Percentiles rank a stretch among this genome's conserved stretches.
Evolutionary conservation across 2,329 filamentous ascomycete species (phyloP).

Genomic region (Trichoderma sp.): DNA sequence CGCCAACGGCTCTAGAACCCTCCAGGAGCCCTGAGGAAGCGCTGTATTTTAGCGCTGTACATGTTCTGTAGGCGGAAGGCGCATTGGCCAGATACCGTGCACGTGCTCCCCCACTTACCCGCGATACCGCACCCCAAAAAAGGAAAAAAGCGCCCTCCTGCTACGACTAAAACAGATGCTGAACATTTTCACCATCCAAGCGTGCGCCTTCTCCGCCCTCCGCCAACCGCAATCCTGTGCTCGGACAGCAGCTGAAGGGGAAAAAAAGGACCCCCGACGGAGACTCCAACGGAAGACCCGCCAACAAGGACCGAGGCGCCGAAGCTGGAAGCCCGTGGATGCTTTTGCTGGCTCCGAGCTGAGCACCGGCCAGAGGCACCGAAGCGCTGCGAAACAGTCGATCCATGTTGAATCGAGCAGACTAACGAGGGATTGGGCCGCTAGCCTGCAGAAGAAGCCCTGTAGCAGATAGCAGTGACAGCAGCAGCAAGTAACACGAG

Average conservation of each 20-base stretch:
- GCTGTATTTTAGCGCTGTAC: neutral
- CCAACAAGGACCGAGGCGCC: conserved; percentile 5
- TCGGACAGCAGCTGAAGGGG: neutral
- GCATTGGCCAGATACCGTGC: neutral
- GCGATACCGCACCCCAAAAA: neutral
- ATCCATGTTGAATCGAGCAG: neutral
- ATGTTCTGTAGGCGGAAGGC: conserved; percentile 1
- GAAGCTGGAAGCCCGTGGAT: neutral
- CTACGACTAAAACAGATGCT: conserved; percentile 6
- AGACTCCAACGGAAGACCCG: conserved; percentile 10
- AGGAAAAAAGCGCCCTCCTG: conserved; percentile 12
- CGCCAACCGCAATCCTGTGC: conserved; percentile 15
- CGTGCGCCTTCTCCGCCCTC: conserved; percentile 17
- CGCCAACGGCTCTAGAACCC: neutral
- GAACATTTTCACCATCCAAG: conserved; percentile 9
- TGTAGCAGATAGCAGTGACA: neutral
- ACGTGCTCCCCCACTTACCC: conserved; percentile 11
- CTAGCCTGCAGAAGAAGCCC: neutral
- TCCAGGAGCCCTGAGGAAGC: neutral
- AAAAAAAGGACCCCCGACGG: neutral
- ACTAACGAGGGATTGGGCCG: neutral
- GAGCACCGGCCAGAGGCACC: neutral
- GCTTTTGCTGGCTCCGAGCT: neutral
- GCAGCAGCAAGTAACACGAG: neutral
- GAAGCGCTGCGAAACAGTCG: neutral